A percentile compares a stretch with the other conserved stretches of the same genome.
Conservation (phyloP, 1,284 basidiomycete species). For the Vanrija sp. region DNA sequence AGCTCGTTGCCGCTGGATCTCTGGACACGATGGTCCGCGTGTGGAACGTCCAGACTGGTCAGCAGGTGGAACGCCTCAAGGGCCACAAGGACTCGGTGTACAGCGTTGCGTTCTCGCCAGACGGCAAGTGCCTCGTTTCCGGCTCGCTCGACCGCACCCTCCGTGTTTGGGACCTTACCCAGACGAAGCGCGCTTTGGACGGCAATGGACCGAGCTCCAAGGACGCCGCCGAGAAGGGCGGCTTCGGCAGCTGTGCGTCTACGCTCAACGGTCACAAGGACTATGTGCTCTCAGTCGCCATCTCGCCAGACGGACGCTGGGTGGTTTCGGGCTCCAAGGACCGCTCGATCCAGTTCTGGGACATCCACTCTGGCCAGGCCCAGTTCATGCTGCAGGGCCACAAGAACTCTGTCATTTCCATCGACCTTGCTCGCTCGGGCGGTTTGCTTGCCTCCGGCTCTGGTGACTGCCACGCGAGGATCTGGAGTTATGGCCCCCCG, state of each 20-base stretch:
- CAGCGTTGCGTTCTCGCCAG: conserved; percentile 79
- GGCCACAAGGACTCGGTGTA: conserved; percentile 82
- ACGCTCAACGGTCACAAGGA: conserved; percentile 78
- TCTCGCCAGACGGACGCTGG: conserved; percentile 79
- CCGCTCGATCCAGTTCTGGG: conserved; percentile 84
- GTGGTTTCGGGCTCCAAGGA: conserved; percentile 89
- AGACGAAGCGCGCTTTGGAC: conserved; percentile 44
- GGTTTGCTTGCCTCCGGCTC: conserved; percentile 77
- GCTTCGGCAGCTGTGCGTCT: conserved; percentile 62
- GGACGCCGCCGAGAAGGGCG: conserved; percentile 43
- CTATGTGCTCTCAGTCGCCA: conserved; percentile 56
- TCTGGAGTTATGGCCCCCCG: conserved; percentile 58
- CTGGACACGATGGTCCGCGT: conserved; percentile 80
- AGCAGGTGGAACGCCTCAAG: conserved; percentile 67
- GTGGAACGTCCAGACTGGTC: conserved; percentile 73
- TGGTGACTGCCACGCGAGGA: conserved; percentile 77
- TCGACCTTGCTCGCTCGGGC: conserved; percentile 71
- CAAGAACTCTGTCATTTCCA: conserved; percentile 85
- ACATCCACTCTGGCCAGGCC: conserved; percentile 65
- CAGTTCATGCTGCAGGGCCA: conserved; percentile 85
- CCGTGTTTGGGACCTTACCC: conserved; percentile 75
- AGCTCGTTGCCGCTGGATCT: conserved; percentile 74
- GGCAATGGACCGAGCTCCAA: conserved; percentile 25
- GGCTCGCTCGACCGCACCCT: conserved; percentile 83
- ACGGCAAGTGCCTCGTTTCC: conserved; percentile 68